Percentiles rank a stretch among this genome's conserved stretches.
These are phyloP conservation scores for Nemania abortiva DNA, from an alignment of 2,329 filamentous ascomycete species.

Conservation along the genomic window DNA sequence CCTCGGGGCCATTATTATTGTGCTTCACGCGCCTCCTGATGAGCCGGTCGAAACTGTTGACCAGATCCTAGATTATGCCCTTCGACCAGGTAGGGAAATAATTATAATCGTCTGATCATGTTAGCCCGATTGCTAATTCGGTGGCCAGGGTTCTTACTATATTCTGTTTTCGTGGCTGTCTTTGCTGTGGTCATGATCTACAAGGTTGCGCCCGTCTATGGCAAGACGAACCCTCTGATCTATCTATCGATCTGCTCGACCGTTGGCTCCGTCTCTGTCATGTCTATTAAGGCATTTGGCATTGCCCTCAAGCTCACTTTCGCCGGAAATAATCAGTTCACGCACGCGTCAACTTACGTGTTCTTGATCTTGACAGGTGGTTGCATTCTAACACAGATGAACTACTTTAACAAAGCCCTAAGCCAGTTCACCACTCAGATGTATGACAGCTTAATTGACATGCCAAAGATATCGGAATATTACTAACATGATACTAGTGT, in stretches of 20 bases:
- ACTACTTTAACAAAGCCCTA: constrained; percentile 99
- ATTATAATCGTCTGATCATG: neutral
- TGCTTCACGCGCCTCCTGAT: constrained; percentile 95
- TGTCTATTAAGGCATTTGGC: constrained; percentile 98
- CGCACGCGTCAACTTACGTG: constrained; percentile 94
- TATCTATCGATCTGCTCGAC: constrained; percentile 98
- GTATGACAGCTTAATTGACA: constrained; percentile 64
- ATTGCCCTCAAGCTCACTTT: constrained; percentile 97
- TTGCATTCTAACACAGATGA: constrained; percentile 99
- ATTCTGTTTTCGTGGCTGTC: constrained; percentile 80
- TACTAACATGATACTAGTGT: constrained; percentile 69
- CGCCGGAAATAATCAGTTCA: constrained; percentile 93
- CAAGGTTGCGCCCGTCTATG: constrained; percentile 86
- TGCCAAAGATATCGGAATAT: constrained; percentile 1
- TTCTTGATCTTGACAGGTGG: constrained; percentile 93
- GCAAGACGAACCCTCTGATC: constrained; percentile 94
- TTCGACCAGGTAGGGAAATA: constrained; percentile 81
- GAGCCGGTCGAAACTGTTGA: constrained; percentile 92
- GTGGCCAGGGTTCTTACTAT: constrained; percentile 83
- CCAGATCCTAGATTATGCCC: constrained; percentile 88
- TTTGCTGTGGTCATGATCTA: constrained; percentile 98
- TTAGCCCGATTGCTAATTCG: constrained; percentile 39
- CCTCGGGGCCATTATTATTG: constrained; percentile 96
- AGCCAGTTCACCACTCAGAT: constrained; percentile 98
- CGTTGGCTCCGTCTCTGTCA: constrained; percentile 96